phyloP scores from a whole-genome alignment of 148 eudicot genomes.

The Euryodendron excelsum region DNA sequence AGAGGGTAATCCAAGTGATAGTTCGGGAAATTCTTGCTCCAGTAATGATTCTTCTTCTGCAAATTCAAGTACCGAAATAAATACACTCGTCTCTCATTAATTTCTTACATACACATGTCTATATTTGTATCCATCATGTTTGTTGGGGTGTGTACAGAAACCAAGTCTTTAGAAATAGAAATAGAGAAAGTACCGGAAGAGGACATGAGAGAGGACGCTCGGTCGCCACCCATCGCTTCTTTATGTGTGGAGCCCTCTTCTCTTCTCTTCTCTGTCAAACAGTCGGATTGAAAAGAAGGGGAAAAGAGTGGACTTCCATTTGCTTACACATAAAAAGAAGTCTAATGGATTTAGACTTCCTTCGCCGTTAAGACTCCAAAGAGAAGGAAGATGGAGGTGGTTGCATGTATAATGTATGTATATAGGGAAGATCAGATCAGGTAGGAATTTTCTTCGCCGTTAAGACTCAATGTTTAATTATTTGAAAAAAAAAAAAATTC shows the following conservation, averaged over 20 bases:
- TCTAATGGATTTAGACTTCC: neutral
- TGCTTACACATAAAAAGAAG: no score
- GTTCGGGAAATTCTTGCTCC: conserved; percentile 20
- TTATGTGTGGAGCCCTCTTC: neutral
- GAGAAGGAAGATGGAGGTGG: neutral
- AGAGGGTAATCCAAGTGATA: conserved; percentile 5
- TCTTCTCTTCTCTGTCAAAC: neutral
- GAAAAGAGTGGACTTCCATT: neutral
- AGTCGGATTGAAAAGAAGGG: neutral
- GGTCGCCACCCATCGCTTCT: conserved; percentile 31
- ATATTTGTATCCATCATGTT: no score
- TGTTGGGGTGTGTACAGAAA: neutral
- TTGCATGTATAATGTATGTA: no score
- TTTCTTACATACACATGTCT: no score
- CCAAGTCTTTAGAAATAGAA: neutral
- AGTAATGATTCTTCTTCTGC: conserved; percentile 27
- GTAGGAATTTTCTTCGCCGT: no score
- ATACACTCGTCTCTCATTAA: no score
- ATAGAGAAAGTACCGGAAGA: conserved; percentile 19
- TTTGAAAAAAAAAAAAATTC: no score
- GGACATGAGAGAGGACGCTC: neutral
- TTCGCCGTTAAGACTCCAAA: neutral
- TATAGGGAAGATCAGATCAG: no score
- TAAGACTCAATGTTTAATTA: no score
- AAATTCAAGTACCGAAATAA: neutral